Evolutionary conservation across 2,329 filamentous ascomycete species (phyloP).

Genomic region (Cladosporium sp.): DNA sequence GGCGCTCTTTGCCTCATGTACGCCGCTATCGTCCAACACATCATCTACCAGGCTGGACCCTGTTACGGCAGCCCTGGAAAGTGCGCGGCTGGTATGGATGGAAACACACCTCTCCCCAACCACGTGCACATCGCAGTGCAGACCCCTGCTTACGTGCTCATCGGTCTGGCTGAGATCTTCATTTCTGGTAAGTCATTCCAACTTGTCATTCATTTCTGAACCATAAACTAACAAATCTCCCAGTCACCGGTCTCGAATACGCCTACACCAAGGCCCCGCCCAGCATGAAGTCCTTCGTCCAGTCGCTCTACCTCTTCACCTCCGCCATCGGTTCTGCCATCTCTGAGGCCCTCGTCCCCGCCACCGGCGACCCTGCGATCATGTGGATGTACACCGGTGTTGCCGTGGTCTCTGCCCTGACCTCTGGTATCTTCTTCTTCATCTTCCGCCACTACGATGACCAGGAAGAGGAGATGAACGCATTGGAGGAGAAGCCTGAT

Average conservation of each 20-base stretch:
- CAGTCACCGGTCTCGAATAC: slow-evolving; percentile 49
- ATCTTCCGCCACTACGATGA: slow-evolving; percentile 45
- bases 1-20: slow-evolving; percentile 55
- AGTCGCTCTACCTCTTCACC: slow-evolving; percentile 51
- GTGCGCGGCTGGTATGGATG: slow-evolving; percentile 40
- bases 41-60: slow-evolving; percentile 55
- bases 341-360: slow-evolving; percentile 61
- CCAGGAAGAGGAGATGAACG: slow-evolving; percentile 53
- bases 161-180: slow-evolving; percentile 49
- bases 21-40: slow-evolving; percentile 57
- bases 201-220: neutral
- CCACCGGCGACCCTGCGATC: slow-evolving; percentile 63
- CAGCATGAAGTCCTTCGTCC: slow-evolving; percentile 51
- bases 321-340: slow-evolving; percentile 61
- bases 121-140: slow-evolving; percentile 48
- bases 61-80: slow-evolving; percentile 46
- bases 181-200: slow-evolving; percentile 27
- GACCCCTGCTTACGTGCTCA: slow-evolving; percentile 47
- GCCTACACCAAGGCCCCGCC: slow-evolving; percentile 50
- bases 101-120: slow-evolving; percentile 39
- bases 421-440: slow-evolving; percentile 32
- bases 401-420: slow-evolving; percentile 22
- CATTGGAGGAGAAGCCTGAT: slow-evolving; percentile 38
- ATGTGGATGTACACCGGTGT: slow-evolving; percentile 57
- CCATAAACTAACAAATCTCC: slow-evolving; percentile 17